Evolutionary conservation across 148 eudicot species (phyloP), one percentile per base, ranked within the genome.

Genomic region (Spergularia marina): DNA sequence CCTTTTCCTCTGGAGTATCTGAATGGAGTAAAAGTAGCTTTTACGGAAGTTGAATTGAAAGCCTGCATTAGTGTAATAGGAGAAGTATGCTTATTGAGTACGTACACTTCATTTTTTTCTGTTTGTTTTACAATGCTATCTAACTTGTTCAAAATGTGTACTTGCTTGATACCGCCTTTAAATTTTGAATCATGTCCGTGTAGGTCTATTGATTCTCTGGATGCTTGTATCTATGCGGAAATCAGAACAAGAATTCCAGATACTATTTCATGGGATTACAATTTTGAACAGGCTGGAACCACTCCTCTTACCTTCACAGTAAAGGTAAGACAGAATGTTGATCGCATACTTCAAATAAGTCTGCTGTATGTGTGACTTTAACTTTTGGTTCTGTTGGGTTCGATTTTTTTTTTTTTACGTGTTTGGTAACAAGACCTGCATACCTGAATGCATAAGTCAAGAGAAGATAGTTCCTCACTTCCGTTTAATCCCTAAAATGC

Each of bases 241-340:
- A 87, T 95, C 75, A 89, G 99, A 79, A 95, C 98, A 76, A 88
- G 90, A 85, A 91, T 92, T 72, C 99, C 98, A 9, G 97, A 92
- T 65, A 91, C 93, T 75, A 78, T 89, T 58, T 91, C 97, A 64
- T 92, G 96, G 97, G 99, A 95, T 83, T 91, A 89, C 85, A 89
- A 89, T 83, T 95, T 95, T 85, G 99, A 95, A 79, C 97, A 91
- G 65, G 85, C 92, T 47, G 98, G 99, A 75, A 85, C 89, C 79
- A 87, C 91, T 39, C 94, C 97, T 71, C 82, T 92, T 74, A 90
- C 87, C 79, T 95, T 95, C 73, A 95, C 99, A 51, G 99, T 95
- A 61, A 95, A 95, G 93, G 98, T 94, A 84, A 41, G n/a, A 66
- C 30, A 66, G 53, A 21, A 66, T 40, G 52, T 66, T n/a, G 53